Conservation (phyloP, 1,284 basidiomycete species). For the Cerioporus squamosus region DNA sequence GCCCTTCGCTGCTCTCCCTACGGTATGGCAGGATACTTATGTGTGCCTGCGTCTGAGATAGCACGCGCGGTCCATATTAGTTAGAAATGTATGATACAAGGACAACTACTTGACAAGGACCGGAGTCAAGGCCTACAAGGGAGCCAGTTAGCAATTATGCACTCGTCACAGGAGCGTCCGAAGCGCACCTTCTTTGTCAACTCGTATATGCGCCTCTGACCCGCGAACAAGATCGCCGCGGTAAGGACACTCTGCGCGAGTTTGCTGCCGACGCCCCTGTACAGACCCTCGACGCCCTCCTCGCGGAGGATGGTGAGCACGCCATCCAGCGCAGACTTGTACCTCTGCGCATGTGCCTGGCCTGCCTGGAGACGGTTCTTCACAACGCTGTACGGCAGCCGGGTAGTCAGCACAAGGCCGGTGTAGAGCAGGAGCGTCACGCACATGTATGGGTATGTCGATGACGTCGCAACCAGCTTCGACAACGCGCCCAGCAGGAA, state of each 20-base stretch:
- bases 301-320: slow-evolving; percentile 72
- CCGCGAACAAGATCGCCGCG: slow-evolving; percentile 88
- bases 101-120: slow-evolving; percentile 14
- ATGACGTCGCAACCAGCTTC: slow-evolving; percentile 80
- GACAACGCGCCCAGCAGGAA: slow-evolving; percentile 89
- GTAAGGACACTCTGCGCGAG: slow-evolving; percentile 89
- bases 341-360: slow-evolving; percentile 60
- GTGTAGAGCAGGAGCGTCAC: slow-evolving; percentile 25
- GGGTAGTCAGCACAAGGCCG: neutral
- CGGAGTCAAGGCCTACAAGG: slow-evolving; percentile 14
- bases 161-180: neutral
- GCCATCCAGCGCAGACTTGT: slow-evolving; percentile 75
- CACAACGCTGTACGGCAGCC: slow-evolving; percentile 58
- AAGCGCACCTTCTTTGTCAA: slow-evolving; percentile 58
- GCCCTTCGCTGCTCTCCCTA: no score
- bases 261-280: slow-evolving; percentile 86
- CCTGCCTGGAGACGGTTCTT: slow-evolving; percentile 86
- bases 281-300: slow-evolving; percentile 83
- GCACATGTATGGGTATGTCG: slow-evolving; percentile 83
- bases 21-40: no score
- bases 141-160: neutral
- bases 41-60: no score
- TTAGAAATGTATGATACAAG: neutral
- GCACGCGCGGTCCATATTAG: neutral
- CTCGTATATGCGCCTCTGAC: slow-evolving; percentile 80